Evolutionary conservation across 169 alveolate species (phyloP).

Genomic region (Plasmodium fragile): DNA sequence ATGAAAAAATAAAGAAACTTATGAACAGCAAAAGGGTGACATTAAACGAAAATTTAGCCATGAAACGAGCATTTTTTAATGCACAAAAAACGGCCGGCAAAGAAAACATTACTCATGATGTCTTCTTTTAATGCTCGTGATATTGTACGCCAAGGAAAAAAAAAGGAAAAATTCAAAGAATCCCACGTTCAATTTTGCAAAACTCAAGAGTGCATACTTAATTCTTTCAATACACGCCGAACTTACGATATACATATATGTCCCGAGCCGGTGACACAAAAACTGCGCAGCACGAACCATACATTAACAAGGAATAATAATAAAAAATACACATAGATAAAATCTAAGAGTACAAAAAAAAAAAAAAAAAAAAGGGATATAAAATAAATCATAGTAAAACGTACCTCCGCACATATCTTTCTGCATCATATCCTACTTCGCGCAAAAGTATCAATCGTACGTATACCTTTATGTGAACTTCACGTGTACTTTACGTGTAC

Average conservation of each 20-base stretch:
- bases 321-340: constrained; percentile 16
- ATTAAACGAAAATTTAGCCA: constrained; percentile 54
- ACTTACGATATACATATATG: not conserved
- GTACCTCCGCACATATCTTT: not conserved
- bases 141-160: constrained; percentile 1
- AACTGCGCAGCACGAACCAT: not conserved
- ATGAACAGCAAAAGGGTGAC: constrained; percentile 58
- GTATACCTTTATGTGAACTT: not conserved
- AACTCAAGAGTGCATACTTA: not conserved
- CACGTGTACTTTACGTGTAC: not conserved
- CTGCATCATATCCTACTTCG: not conserved
- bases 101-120: constrained; percentile 30
- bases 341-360: not conserved
- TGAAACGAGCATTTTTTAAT: constrained; percentile 48
- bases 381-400: not conserved
- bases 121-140: constrained; percentile 36
- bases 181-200: not conserved
- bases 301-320: not conserved
- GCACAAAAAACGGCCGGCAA: constrained; percentile 1
- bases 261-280: not conserved
- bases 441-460: not conserved
- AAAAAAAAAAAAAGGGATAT: not conserved
- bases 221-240: constrained; percentile 8
- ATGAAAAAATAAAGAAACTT: constrained; percentile 61
- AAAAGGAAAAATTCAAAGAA: not conserved